Conservation (phyloP, 306 rosid genomes). For the Prunus padus region DNA sequence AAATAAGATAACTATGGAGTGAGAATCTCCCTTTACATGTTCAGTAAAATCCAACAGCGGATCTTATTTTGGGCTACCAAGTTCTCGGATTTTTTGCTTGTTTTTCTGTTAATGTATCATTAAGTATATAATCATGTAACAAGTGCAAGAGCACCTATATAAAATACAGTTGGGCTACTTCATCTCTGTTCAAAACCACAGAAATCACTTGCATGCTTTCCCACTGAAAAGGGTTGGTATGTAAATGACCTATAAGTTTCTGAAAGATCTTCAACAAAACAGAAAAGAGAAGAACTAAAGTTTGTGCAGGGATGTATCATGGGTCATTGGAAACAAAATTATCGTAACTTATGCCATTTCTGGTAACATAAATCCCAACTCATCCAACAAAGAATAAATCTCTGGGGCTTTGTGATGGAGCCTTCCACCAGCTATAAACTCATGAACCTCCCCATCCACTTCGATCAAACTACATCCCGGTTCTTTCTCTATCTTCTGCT, state of each 20-base stretch:
- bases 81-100: background rate
- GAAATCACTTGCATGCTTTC: too few relatives aligned
- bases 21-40: too few relatives aligned
- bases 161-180: background rate
- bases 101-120: slow-evolving; percentile 4
- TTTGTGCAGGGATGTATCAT: background rate
- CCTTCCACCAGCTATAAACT: slow-evolving; percentile 74
- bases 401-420: slow-evolving; percentile 58
- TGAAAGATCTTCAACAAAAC: too few relatives aligned
- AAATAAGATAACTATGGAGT: too few relatives aligned
- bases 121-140: slow-evolving; percentile 7
- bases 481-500: slow-evolving; percentile 60
- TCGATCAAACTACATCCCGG: slow-evolving; percentile 88
- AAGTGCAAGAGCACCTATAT: background rate
- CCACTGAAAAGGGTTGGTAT: too few relatives aligned
- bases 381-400: slow-evolving; percentile 54
- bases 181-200: background rate
- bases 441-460: slow-evolving; percentile 70
- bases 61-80: too few relatives aligned
- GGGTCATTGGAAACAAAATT: background rate
- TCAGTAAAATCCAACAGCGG: too few relatives aligned
- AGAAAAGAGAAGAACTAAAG: too few relatives aligned
- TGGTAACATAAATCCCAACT: slow-evolving; percentile 24
- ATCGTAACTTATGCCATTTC: slow-evolving; percentile 10
- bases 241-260: too few relatives aligned